A percentile compares a stretch with the other conserved stretches of the same genome.
Conservation (phyloP, 208 protist species). For the Trypanosoma caninum region DNA sequence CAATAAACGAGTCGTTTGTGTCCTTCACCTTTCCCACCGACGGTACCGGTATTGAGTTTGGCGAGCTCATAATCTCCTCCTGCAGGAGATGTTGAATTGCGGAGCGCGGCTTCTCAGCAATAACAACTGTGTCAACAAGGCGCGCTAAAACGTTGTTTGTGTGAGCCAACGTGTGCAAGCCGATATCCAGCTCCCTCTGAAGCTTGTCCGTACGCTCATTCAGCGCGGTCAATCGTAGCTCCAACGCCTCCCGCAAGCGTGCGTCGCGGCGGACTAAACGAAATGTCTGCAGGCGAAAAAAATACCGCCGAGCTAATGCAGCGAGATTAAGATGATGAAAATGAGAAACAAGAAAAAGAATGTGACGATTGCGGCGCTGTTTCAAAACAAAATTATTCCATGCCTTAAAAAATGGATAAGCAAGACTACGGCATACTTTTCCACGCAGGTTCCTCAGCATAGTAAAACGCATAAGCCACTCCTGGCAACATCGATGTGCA, state of each 20-base stretch:
- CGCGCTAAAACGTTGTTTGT: conserved; percentile 27
- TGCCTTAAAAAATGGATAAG: not conserved
- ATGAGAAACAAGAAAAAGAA: conserved; percentile 6
- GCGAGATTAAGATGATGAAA: conserved; percentile 20
- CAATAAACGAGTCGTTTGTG: not conserved
- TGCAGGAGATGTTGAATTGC: conserved; percentile 4
- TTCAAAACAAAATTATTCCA: conserved; percentile 1
- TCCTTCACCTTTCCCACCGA: not conserved
- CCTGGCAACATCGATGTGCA: not conserved
- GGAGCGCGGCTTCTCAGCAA: conserved; percentile 18
- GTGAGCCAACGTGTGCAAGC: conserved; percentile 26
- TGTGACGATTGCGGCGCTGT: not conserved
- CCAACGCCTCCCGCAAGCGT: not conserved
- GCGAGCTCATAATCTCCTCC: conserved; percentile 1
- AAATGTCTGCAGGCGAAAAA: conserved; percentile 17
- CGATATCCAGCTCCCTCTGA: conserved; percentile 22
- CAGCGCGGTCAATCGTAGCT: conserved; percentile 7
- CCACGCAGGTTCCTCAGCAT: conserved; percentile 4
- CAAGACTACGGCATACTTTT: conserved; percentile 3
- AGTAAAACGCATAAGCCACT: conserved; percentile 6
- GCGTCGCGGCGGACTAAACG: conserved; percentile 6
- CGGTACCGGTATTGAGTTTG: not conserved
- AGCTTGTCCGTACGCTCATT: conserved; percentile 13
- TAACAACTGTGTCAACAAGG: conserved; percentile 22
- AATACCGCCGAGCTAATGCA: conserved; percentile 24